Percentiles rank a stretch among this genome's conserved stretches.
phyloP scores from a whole-genome alignment of 1,284 basidiomycete genomes.

The Macrocybe sp. region DNA sequence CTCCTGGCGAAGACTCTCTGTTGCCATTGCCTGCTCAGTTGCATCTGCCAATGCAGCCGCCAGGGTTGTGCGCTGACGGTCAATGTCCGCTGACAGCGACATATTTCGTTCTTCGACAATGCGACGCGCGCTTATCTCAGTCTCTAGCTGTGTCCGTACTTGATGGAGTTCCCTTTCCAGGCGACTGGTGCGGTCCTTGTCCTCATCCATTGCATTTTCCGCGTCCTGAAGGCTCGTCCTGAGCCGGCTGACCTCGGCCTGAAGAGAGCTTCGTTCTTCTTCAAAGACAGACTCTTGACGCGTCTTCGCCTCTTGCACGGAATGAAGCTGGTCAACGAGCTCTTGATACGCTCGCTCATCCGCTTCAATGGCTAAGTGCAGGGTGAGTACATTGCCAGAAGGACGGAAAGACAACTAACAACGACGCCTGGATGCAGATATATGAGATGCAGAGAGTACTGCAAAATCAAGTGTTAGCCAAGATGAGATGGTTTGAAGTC shows the following conservation, averaged over 20 bases:
- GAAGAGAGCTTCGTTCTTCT: constrained; percentile 47
- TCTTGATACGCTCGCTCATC: constrained; percentile 70
- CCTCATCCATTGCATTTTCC: constrained; percentile 32
- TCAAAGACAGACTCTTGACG: constrained; percentile 50
- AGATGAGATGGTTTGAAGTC: constrained; percentile 2
- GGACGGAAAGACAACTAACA: constrained; percentile 40
- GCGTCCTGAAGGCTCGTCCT: constrained; percentile 36
- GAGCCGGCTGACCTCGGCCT: constrained; percentile 52
- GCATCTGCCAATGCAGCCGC: constrained; percentile 64
- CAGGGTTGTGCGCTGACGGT: constrained; percentile 54
- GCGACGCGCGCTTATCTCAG: constrained; percentile 50
- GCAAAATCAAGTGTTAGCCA: constrained; percentile 5
- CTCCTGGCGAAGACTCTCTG: constrained; percentile 68
- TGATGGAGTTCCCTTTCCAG: constrained; percentile 65
- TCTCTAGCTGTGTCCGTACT: constrained; percentile 57
- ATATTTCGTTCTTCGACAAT: constrained; percentile 64
- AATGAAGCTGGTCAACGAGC: constrained; percentile 57
- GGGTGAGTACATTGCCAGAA: constrained; percentile 7
- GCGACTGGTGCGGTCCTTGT: constrained; percentile 44
- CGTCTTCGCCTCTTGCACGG: constrained; percentile 45
- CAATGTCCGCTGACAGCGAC: constrained; percentile 57
- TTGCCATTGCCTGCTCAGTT: constrained; percentile 55
- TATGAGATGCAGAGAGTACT: constrained; percentile 72
- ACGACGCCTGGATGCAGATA: constrained; percentile 60
- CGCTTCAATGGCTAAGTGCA: constrained; percentile 51